Evolutionary conservation across 2,329 filamentous ascomycete genomes (phyloP).

Genomic region (Fusarium ambrosium): DNA sequence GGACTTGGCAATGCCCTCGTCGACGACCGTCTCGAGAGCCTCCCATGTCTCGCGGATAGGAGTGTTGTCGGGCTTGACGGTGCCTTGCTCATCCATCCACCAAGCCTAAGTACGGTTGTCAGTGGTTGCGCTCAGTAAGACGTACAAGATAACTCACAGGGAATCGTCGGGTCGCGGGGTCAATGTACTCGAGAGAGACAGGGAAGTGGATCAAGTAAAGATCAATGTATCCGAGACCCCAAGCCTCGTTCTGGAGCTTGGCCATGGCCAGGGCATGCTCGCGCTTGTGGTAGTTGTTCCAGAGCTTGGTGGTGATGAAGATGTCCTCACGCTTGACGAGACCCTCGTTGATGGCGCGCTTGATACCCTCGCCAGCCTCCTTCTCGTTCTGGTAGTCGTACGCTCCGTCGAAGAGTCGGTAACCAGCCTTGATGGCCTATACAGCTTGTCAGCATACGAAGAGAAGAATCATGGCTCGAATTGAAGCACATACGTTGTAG

Average conservation of each 20-base stretch:
- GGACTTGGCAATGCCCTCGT: conserved; percentile 73
- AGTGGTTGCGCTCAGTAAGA: neutral
- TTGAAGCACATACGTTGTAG: conserved; percentile 62
- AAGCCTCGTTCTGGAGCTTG: conserved; percentile 81
- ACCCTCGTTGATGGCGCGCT: conserved; percentile 66
- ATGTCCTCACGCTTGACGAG: conserved; percentile 81
- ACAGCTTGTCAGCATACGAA: neutral
- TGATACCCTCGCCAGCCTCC: conserved; percentile 75
- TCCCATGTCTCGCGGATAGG: conserved; percentile 83
- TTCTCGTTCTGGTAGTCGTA: conserved; percentile 75
- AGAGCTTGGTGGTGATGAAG: conserved; percentile 91
- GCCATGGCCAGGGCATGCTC: conserved; percentile 80
- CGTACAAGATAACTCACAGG: conserved; percentile 46
- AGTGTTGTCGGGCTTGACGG: conserved; percentile 70
- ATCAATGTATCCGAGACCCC: conserved; percentile 88
- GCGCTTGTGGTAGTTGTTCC: conserved; percentile 88
- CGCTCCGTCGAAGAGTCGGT: conserved; percentile 66
- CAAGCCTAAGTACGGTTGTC: conserved; percentile 35
- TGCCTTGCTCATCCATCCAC: conserved; percentile 58
- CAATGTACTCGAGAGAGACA: conserved; percentile 59
- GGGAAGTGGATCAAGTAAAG: conserved; percentile 83
- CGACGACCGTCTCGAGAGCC: conserved; percentile 80
- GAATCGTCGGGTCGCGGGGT: conserved; percentile 55
- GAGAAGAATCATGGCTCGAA: no score
- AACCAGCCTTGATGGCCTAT: conserved; percentile 65